Evolutionary conservation across 768 basidiomycete species (phyloP).

Genomic region (Phylloporus rhodoxanthus): DNA sequence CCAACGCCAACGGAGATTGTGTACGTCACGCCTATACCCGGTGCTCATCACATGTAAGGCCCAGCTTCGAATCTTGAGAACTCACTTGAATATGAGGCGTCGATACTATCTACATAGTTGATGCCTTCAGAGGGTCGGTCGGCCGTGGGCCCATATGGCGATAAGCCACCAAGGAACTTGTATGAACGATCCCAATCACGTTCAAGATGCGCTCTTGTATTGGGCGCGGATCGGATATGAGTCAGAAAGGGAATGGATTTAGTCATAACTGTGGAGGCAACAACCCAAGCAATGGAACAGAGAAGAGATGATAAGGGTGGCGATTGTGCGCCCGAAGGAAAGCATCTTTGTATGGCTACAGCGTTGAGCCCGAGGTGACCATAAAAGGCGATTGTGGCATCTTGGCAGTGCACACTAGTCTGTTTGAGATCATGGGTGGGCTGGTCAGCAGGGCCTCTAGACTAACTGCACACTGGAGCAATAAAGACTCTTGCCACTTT

Average conservation of each 20-base stretch:
- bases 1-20: constrained; percentile 49
- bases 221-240: constrained; percentile 34
- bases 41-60: background rate
- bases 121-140: constrained; percentile 9
- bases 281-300: background rate
- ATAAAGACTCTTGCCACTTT: no score
- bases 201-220: constrained; percentile 44
- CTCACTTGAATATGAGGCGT: constrained; percentile 51
- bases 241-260: constrained; percentile 42
- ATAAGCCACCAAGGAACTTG: constrained; percentile 49
- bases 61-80: background rate
- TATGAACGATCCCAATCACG: constrained; percentile 50
- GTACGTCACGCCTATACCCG: constrained; percentile 43
- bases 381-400: background rate
- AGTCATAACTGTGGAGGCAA: constrained; percentile 29
- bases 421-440: no score
- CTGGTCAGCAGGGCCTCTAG: no score
- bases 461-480: no score
- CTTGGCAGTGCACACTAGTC: no score
- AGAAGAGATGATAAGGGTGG: background rate
- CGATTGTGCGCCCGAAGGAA: background rate
- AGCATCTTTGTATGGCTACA: constrained; percentile 17
- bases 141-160: constrained; percentile 47
- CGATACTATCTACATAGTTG: constrained; percentile 32
- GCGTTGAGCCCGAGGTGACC: background rate